Base-by-base conservation (phyloP, 306 rosid species). In the Malus sylvestris region DNA sequence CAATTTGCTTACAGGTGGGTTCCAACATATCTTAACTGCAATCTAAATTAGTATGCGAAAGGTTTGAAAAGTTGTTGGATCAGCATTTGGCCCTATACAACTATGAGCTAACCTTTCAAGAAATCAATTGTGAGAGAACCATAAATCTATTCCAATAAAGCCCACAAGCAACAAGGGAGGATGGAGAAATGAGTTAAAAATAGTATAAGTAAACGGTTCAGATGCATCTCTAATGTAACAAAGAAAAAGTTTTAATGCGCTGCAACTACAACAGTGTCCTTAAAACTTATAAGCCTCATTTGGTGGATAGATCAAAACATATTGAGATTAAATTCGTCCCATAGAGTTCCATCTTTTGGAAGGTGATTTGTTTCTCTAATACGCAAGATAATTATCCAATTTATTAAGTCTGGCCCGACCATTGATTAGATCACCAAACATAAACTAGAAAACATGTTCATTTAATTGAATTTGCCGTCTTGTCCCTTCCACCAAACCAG, bases 1-100 rank as follows among this genome's bases (percentile, higher is more conserved):
- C 87, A 57, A 85, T 88, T 81, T 88, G 91, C 86, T 59, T 88
- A 61, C 83, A 86, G 89, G 91, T 88, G 67, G 12, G 52, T 40
- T 40, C 55, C 55, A 49, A 49, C 55, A 16, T 49, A 49, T 15
- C 55, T 49, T 61, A 61, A 25, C 29, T 53, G 16, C 64, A 55
- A 57, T 49, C 76, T 14, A 12, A 33, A 23, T 5, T 59, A 33
- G 33, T 3, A 72, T 15, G 57, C 55, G 9, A 23, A 61, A 25
- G 38, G 52, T 40, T 73, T 8, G 27, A 16, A 45, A 23, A 40
- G 45, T 32, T 32, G 68, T 64, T 64, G 68, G 4, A 64, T 10
- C 25, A 4, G 20, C 6, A 10, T 10, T 10, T 3, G 35, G 58
- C 58, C 9, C 33, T 6, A 25, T 60, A n/a, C 16, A 60, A 4